Conservation (phyloP, 2,329 filamentous ascomycete genomes). For the Lachnellula cervina region DNA sequence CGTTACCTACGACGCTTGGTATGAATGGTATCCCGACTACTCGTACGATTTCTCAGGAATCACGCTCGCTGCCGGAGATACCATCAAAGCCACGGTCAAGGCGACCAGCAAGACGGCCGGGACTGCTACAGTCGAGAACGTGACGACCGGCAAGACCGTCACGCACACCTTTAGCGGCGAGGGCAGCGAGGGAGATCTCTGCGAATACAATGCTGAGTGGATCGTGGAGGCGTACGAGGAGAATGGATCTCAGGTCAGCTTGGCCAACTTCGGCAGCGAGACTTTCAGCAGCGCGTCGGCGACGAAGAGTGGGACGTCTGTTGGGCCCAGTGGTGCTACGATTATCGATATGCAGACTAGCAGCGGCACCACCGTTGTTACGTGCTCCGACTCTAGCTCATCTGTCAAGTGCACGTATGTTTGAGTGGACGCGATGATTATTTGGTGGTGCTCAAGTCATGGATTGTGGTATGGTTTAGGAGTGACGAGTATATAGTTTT, state of each 20-base stretch:
- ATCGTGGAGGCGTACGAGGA: constrained; percentile 49
- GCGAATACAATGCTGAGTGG: constrained; percentile 47
- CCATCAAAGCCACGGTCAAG: constrained; percentile 37
- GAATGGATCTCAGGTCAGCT: constrained; percentile 36
- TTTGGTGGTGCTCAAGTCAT: background rate
- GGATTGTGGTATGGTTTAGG: background rate
- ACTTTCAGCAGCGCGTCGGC: constrained; percentile 39
- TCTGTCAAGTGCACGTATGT: constrained; percentile 18
- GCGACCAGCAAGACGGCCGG: constrained; percentile 42
- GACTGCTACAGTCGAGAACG: constrained; percentile 41
- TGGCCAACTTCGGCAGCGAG: constrained; percentile 45
- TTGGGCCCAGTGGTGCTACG: constrained; percentile 32
- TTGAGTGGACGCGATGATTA: constrained; percentile 1
- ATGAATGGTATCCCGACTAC: constrained; percentile 56
- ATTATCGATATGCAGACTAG: constrained; percentile 41
- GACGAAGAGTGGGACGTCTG: constrained; percentile 23
- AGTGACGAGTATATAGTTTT: background rate
- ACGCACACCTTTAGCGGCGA: constrained; percentile 39
- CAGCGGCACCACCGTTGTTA: constrained; percentile 29
- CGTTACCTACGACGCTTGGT: constrained; percentile 51
- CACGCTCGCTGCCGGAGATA: constrained; percentile 40
- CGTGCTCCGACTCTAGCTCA: constrained; percentile 9
- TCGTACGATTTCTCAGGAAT: constrained; percentile 48
- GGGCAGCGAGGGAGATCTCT: constrained; percentile 31
- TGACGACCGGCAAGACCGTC: constrained; percentile 40